Percentiles rank a stretch among this genome's conserved stretches.
Conservation (phyloP, 768 basidiomycete genomes). For the Coprinellus aureogranulatus region DNA sequence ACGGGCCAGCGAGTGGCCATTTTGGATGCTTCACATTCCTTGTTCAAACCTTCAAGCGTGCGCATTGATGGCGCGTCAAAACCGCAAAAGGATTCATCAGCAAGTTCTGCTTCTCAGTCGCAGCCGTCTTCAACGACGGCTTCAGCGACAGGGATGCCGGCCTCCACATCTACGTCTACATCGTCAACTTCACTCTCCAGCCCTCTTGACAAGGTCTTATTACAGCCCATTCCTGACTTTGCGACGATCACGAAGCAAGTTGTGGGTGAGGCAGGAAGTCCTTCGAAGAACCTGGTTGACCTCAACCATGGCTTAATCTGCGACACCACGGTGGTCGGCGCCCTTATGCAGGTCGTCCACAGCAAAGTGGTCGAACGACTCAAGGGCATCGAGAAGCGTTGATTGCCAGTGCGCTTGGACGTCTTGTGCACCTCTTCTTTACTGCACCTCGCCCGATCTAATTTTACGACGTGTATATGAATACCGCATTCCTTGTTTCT, state of each 20-base stretch:
- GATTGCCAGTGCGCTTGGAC: no score
- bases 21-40: slow-evolving; percentile 68
- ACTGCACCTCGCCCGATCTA: background rate
- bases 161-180: background rate
- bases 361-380: slow-evolving; percentile 37
- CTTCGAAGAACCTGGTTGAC: slow-evolving; percentile 45
- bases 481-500: no score
- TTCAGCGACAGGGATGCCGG: no score
- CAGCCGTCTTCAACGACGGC: no score
- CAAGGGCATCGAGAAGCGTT: slow-evolving; percentile 5
- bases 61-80: slow-evolving; percentile 6
- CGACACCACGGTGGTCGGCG: slow-evolving; percentile 43
- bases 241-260: slow-evolving; percentile 47
- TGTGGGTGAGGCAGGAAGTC: slow-evolving; percentile 38
- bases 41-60: slow-evolving; percentile 35
- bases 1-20: slow-evolving; percentile 62
- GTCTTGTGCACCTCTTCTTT: no score
- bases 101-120: no score
- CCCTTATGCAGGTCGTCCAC: slow-evolving; percentile 51
- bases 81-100: slow-evolving; percentile 11
- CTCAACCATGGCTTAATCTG: slow-evolving; percentile 67
- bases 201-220: slow-evolving; percentile 27
- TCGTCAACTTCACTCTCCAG: background rate
- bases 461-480: no score
- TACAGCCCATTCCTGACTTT: slow-evolving; percentile 64